Conservation (phyloP, 1,284 basidiomycete genomes). For the Cerioporus squamosus region DNA sequence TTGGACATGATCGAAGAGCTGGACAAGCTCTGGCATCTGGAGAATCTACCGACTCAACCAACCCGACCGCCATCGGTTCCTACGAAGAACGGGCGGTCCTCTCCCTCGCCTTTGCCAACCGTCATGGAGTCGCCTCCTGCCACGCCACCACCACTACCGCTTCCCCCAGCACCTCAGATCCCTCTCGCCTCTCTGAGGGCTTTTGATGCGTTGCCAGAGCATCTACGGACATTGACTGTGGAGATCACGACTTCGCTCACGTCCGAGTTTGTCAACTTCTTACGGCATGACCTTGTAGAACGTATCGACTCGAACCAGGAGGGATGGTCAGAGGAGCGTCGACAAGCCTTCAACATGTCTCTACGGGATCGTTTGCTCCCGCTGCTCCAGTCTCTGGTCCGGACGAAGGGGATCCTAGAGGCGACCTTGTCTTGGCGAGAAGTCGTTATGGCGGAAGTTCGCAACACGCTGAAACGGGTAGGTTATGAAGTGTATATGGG, state of each 20-base stretch:
- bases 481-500: slow-evolving; percentile 23
- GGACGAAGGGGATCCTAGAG: slow-evolving; percentile 76
- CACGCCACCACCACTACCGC: slow-evolving; percentile 21
- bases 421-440: slow-evolving; percentile 80
- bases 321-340: slow-evolving; percentile 22
- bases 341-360: slow-evolving; percentile 38
- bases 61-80: slow-evolving; percentile 10
- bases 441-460: slow-evolving; percentile 70
- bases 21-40: slow-evolving; percentile 64
- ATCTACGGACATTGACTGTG: slow-evolving; percentile 65
- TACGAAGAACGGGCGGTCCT: slow-evolving; percentile 23
- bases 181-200: slow-evolving; percentile 70
- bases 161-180: slow-evolving; percentile 36
- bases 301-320: slow-evolving; percentile 43
- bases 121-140: slow-evolving; percentile 39
- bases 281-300: slow-evolving; percentile 70
- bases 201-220: slow-evolving; percentile 71
- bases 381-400: slow-evolving; percentile 73
- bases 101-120: slow-evolving; percentile 31
- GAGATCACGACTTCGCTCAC: slow-evolving; percentile 83
- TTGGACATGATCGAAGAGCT: slow-evolving; percentile 79
- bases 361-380: slow-evolving; percentile 71
- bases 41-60: slow-evolving; percentile 6
- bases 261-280: slow-evolving; percentile 72
- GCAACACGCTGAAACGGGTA: slow-evolving; percentile 63